Percentiles rank a stretch among this genome's conserved stretches.
Conservation (phyloP, 306 rosid genomes). For the cucumber (Cucumis sativus) region DNA sequence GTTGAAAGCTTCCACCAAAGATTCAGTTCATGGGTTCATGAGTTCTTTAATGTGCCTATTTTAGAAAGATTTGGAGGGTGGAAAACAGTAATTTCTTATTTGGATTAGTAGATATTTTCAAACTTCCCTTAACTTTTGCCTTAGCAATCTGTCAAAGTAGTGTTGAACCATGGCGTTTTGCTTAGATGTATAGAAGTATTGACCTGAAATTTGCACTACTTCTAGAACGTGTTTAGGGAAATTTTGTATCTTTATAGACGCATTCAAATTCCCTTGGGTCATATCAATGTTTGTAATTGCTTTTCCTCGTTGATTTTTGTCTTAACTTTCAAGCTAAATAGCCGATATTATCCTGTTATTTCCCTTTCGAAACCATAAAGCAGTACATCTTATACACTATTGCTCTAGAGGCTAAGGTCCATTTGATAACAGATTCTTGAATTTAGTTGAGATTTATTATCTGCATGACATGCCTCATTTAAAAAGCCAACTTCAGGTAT, state of each 20-base stretch:
- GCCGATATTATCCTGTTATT: background rate
- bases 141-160: background rate
- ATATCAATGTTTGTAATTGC: background rate
- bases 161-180: background rate
- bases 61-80: background rate
- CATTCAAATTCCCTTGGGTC: background rate
- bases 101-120: background rate
- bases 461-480: background rate
- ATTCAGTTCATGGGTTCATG: background rate
- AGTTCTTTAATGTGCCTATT: background rate
- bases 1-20: background rate
- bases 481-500: background rate
- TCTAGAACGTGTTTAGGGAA: background rate
- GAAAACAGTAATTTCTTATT: background rate
- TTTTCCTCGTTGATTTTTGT: background rate
- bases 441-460: background rate
- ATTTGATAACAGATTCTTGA: background rate
- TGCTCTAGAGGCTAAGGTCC: background rate
- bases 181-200: background rate
- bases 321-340: background rate
- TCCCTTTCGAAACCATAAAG: background rate
- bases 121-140: background rate
- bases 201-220: background rate
- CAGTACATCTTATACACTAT: background rate
- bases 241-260: background rate